phyloP scores from a whole-genome alignment of 169 alveolate genomes.

The Theileria parva region DNA sequence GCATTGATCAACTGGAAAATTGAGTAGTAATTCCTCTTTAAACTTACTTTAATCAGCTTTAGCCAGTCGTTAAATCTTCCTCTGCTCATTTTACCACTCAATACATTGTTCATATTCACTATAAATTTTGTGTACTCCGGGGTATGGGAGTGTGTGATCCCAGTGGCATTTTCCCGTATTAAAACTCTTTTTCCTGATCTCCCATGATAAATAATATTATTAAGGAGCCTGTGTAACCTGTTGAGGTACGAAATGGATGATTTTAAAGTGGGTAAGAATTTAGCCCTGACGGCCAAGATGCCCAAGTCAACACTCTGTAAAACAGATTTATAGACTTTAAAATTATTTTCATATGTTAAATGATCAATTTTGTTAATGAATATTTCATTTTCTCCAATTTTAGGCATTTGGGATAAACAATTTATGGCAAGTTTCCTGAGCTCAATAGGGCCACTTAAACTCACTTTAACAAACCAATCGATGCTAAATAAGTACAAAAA shows the following conservation, averaged over 20 bases:
- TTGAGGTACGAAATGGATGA: not conserved
- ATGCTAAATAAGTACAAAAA: not conserved
- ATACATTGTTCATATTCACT: not conserved
- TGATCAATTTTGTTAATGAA: not conserved
- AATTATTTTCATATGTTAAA: not conserved
- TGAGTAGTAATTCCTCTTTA: not conserved
- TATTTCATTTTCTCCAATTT: not conserved
- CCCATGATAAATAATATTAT: not conserved
- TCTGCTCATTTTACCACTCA: not conserved
- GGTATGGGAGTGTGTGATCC: not conserved
- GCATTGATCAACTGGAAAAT: not conserved
- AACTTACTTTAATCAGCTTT: not conserved
- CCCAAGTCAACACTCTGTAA: not conserved
- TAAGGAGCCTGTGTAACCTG: not conserved
- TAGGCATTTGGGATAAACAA: not conserved
- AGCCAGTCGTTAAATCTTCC: not conserved
- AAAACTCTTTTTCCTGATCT: not conserved
- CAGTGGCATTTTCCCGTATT: not conserved
- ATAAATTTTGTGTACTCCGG: not conserved
- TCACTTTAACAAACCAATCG: not conserved
- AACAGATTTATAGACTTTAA: not conserved
- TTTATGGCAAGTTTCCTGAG: constrained; percentile 2
- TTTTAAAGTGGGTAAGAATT: not conserved
- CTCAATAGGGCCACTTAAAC: not conserved
- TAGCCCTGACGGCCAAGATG: not conserved